These are phyloP conservation scores for Pugionium cornutum DNA, from an alignment of 345 rosid species.

Conservation along the genomic window DNA sequence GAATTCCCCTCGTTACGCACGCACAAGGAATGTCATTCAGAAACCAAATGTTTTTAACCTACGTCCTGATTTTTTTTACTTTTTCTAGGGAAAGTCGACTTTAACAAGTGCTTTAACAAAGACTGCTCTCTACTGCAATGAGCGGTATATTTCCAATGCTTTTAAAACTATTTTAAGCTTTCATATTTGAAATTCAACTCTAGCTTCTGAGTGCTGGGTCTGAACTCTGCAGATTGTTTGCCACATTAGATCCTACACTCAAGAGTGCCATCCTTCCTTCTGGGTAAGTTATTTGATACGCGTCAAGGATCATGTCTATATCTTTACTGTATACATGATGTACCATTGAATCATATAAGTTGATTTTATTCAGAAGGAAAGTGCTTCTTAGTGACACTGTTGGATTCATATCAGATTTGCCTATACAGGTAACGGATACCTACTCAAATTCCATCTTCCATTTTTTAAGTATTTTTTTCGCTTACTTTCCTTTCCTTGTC, in stretches of 20 bases:
- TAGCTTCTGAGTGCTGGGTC: slow-evolving; percentile 19
- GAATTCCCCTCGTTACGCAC: not conserved
- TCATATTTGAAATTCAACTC: slow-evolving; percentile 13
- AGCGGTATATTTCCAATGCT: slow-evolving; percentile 51
- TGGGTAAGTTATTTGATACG: slow-evolving; percentile 48
- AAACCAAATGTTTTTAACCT: slow-evolving; percentile 3
- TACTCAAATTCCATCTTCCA: slow-evolving; percentile 1
- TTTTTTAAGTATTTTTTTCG: not conserved
- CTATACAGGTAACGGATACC: slow-evolving; percentile 65
- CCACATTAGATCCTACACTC: slow-evolving; percentile 78
- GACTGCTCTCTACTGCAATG: slow-evolving; percentile 77
- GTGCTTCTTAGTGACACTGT: slow-evolving; percentile 91
- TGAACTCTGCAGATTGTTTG: slow-evolving; percentile 62
- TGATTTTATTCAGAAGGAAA: slow-evolving; percentile 59
- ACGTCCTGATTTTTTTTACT: not conserved
- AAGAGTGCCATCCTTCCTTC: slow-evolving; percentile 74
- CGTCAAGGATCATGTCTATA: not conserved
- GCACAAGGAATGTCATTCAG: slow-evolving; percentile 4
- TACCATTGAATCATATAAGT: not conserved
- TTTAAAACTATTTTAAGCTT: slow-evolving; percentile 17
- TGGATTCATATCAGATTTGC: slow-evolving; percentile 94
- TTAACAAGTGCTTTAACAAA: slow-evolving; percentile 68
- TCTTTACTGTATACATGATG: slow-evolving; percentile 5
- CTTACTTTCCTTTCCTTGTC: slow-evolving; percentile 18
- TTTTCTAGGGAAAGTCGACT: slow-evolving; percentile 85